Base-by-base conservation (phyloP, 768 basidiomycete genomes). In the Boletus reticuloceps region DNA sequence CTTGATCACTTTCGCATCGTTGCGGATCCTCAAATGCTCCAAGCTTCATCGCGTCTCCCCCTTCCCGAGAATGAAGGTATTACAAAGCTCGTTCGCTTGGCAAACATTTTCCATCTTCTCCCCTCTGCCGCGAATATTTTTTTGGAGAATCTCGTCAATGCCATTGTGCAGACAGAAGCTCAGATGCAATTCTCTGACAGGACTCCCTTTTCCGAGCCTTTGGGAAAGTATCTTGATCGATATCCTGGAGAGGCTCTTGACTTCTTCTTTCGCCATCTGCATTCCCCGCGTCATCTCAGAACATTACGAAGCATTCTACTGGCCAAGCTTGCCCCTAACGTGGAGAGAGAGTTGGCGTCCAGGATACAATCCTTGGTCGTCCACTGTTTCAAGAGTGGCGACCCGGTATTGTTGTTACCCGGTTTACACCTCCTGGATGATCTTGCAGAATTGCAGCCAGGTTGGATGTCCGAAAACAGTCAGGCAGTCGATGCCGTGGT, bases 71-170 rank as follows among this genome's bases (percentile, higher is more conserved):
- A 95, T 57, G 90, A 94, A 64, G 89, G 88, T 40, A 91, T 99
- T 59, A 88, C 87, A 27, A 92, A 98, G 67, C 84, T 99, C 58
- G 93, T 95, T 29, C 86, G 90, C n/a, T 78, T 99, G 53, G 90
- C 95, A 51, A 96, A 98, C 65, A 94, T 99, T 55, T 98, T 99
- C 76, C 95, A 98, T 65, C 84, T 98, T 5, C 79, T 99, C 11
- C 97, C 97, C 2, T 88, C 90, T 8, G 88, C 94, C 0, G 96
- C 97, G 43, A 92, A 92, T 60, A 88, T 90, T 43, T 99, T 95
- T 74, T 79, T 99, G 37, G 86, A 92, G 62, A 84, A 84, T 47
- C 82, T 98, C n/a, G 85, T 94, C 58, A 88, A 88, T 56, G 79
- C 86, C 11, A 85, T 98, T 50, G 94, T 98, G 31, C 89, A 95